Evolutionary conservation across 352 stramenopile species (phyloP), one percentile per base, ranked within the genome.

Genomic region (Phytophthora sojae): DNA sequence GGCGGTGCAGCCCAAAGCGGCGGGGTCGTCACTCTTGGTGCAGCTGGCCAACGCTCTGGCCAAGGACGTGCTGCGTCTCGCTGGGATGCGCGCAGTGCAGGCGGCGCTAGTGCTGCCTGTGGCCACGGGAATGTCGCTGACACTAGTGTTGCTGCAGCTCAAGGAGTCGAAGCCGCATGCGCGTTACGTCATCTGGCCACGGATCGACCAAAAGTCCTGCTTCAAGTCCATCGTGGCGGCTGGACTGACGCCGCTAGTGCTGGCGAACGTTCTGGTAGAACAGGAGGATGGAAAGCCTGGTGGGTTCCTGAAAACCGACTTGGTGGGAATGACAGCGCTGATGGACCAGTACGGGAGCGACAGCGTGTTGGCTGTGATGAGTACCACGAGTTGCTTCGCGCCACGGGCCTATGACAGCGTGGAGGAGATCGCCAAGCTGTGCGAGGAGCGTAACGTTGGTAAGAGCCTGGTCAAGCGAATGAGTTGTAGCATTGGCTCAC

Each of bases 151-250:
- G 53, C 85, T 96, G 35, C 83, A 93, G 44, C 73, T 99, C n/a
- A 82, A 77, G 30, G 75, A 80, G 59, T 59, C 67, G 3, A 88
- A 85, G 11, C 75, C 86, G 11, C 14, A 68, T 12, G 77, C 82
- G 47, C 89, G 77, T 42, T 94, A 92, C 75, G 92, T 99, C 39
- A 76, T 99, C 44, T 98, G 92, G 92, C 89, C 93, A 42, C 88
- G 98, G 15, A 99, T 99, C 76, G 98, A 99, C 87, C 98, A 99
- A 82, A 99, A 99, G 79, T 98, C 95, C 54, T 99, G 97, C 79
- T 98, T 99, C 81, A 99, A 99, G 78, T 91, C 95, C 11, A 99
- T 99, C 61, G 71, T 96, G 29, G 90, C 95, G 15, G 94, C 97
- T 9, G 89, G 97, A 5, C 84, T 99, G 19, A 90, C 84, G 66